Percentiles rank a stretch among this genome's conserved stretches.
Evolutionary conservation across 2,329 filamentous ascomycete genomes (phyloP).

Genomic region (Phoma sp.): DNA sequence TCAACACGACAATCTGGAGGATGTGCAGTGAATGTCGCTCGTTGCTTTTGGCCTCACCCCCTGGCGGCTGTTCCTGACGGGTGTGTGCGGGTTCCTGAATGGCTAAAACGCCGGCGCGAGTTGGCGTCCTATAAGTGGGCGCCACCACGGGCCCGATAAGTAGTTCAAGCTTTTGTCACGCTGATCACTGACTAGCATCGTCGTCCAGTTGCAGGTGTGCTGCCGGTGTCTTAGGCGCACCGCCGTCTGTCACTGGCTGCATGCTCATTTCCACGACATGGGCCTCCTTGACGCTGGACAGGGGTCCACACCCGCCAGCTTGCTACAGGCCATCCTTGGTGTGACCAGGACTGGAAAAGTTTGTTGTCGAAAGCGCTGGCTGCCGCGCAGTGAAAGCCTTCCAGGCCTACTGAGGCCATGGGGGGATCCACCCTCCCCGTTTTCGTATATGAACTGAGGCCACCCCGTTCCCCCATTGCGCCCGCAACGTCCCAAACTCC

Average conservation of each 20-base stretch:
- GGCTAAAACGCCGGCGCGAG: constrained; percentile 35
- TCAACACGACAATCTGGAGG: constrained; percentile 7
- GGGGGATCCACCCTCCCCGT: constrained; percentile 22
- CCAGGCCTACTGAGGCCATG: constrained; percentile 11
- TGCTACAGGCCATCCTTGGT: constrained; percentile 28
- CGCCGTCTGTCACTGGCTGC: constrained; percentile 19
- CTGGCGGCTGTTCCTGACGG: constrained; percentile 23
- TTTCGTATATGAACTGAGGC: constrained; percentile 36
- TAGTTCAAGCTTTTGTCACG: constrained; percentile 34
- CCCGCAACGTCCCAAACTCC: constrained; percentile 34
- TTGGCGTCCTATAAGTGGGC: constrained; percentile 23
- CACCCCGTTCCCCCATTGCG: constrained; percentile 30
- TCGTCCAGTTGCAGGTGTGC: constrained; percentile 12
- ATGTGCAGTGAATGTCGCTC: constrained; percentile 16
- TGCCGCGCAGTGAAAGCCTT: constrained; percentile 26
- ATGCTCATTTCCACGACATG: constrained; percentile 8
- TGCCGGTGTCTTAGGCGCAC: constrained; percentile 18
- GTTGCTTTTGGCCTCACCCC: constrained; percentile 9
- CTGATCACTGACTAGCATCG: constrained; percentile 27
- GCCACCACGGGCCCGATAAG: constrained; percentile 22
- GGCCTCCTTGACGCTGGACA: constrained; percentile 28
- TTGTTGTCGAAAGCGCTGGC: constrained; percentile 24
- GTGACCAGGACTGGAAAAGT: constrained; percentile 36
- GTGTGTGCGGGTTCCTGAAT: constrained; percentile 29
- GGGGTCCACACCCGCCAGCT: constrained; percentile 25